A percentile compares a stretch with the other conserved stretches of the same genome.
phyloP scores from a whole-genome alignment of 345 rosid genomes.

The Eucalyptus globulus region DNA sequence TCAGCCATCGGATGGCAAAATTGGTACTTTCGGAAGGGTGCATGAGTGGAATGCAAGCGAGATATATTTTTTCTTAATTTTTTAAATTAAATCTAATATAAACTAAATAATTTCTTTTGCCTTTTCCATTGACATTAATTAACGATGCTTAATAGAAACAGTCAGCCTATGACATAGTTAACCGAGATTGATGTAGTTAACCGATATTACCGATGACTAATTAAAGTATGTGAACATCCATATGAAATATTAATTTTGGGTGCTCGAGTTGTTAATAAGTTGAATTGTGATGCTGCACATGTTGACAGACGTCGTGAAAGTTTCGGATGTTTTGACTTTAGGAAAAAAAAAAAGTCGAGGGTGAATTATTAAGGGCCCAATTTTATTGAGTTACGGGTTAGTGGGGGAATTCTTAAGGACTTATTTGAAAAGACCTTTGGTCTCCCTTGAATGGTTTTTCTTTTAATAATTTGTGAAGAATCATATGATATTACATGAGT shows the following conservation, averaged over 20 bases:
- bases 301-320: neutral
- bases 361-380: neutral
- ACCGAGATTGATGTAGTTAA: neutral
- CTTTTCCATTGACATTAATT: neutral
- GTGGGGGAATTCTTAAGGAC: neutral
- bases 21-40: neutral
- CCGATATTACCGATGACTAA: neutral
- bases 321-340: neutral
- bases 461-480: neutral
- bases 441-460: conserved; percentile 11
- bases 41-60: neutral
- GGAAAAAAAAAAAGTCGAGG: too few species aligned
- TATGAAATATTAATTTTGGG: neutral
- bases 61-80: neutral
- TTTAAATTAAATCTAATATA: neutral
- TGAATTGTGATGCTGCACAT: neutral
- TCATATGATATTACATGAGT: neutral
- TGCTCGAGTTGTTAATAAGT: neutral
- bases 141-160: neutral
- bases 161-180: neutral
- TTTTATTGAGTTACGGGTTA: neutral
- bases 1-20: neutral
- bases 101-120: neutral
- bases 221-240: neutral
- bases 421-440: neutral